Evolutionary conservation across 2,329 filamentous ascomycete genomes (phyloP).

Genomic region (Cladosporium sp.): DNA sequence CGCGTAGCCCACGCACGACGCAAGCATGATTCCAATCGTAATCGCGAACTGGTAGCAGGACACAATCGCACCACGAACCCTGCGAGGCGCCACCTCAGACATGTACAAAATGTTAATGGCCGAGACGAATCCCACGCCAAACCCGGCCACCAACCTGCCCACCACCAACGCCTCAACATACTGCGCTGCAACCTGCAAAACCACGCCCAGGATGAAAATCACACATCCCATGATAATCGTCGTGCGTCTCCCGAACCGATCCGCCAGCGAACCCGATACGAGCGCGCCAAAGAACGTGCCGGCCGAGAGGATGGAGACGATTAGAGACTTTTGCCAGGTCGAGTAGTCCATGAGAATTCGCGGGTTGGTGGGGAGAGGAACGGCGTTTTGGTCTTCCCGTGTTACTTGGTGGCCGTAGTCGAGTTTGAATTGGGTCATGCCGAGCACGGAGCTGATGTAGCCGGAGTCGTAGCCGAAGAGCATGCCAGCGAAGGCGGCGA

Average conservation of each 20-base stretch:
- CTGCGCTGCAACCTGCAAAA: constrained; percentile 57
- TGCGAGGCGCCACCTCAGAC: constrained; percentile 48
- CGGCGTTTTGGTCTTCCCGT: constrained; percentile 4
- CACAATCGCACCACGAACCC: constrained; percentile 73
- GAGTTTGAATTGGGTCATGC: constrained; percentile 45
- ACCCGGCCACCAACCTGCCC: constrained; percentile 68
- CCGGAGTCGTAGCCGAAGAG: constrained; percentile 58
- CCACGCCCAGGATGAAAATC: constrained; percentile 55
- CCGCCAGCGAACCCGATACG: constrained; percentile 52
- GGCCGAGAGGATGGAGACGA: constrained; percentile 70
- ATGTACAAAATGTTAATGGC: constrained; percentile 52
- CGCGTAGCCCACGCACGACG: constrained; percentile 68
- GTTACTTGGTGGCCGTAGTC: constrained; percentile 27
- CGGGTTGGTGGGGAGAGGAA: constrained; percentile 13
- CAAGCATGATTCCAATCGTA: constrained; percentile 72
- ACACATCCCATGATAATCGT: constrained; percentile 58
- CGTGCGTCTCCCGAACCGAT: constrained; percentile 60
- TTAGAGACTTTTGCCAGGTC: constrained; percentile 48
- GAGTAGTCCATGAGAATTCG: constrained; percentile 24
- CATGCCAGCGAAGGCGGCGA: constrained; percentile 57
- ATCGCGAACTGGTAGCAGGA: constrained; percentile 80
- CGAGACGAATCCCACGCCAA: constrained; percentile 69
- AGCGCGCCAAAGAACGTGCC: constrained; percentile 74
- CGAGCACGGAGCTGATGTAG: constrained; percentile 51
- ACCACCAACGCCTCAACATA: constrained; percentile 61